Evolutionary conservation across 2,329 filamentous ascomycete genomes (phyloP), one percentile per base, ranked within the genome.

Genomic region (Colletotrichum sp.): DNA sequence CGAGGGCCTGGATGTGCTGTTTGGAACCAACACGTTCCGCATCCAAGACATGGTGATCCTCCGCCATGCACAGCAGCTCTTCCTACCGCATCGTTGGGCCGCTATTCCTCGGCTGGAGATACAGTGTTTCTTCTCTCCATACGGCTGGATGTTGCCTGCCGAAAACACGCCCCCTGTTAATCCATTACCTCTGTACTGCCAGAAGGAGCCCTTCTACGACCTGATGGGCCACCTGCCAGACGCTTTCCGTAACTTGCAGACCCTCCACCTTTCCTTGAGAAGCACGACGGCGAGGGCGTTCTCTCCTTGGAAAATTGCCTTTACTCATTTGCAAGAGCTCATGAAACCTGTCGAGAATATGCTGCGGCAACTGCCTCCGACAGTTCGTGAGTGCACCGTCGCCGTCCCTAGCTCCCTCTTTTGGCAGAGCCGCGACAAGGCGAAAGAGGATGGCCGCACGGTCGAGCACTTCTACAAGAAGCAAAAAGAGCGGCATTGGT

Each of bases 361-460:
- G 77, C 78, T 81, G 36, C 71, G 71, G n/a, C 72, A 55, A 24
- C 67, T 81, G 9, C 73, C 73, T 1, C 30, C 76, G 0, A 55
- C 76, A 10, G 74, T 82, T 5, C 18, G 38, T 24, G 75, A 81
- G 30, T 78, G 78, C 16, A 78, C 78, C 1, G 21, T 82, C 15
- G 79, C 79, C 9, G 72, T 82, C 6, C 81, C 81, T 1, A 79
- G 78, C 32, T 79, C 76, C 9, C 72, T 76, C 0, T 82, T 81
- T 58, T 67, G 21, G 10, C 8, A 61, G 4, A 79, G 78, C 5
- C 60, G 79, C 18, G 48, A 75, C 4, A 71, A 67, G 12, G 80
- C 80, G 7, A 63, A 71, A 5, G 63, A 26, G 6, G 60, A 67
- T 6, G 74, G 76, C 1, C 66, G 16, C 7, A n/a, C 10, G 5